phyloP scores from a whole-genome alignment of 176 grass and related monocot genomes.

The Lolium rigidum region DNA sequence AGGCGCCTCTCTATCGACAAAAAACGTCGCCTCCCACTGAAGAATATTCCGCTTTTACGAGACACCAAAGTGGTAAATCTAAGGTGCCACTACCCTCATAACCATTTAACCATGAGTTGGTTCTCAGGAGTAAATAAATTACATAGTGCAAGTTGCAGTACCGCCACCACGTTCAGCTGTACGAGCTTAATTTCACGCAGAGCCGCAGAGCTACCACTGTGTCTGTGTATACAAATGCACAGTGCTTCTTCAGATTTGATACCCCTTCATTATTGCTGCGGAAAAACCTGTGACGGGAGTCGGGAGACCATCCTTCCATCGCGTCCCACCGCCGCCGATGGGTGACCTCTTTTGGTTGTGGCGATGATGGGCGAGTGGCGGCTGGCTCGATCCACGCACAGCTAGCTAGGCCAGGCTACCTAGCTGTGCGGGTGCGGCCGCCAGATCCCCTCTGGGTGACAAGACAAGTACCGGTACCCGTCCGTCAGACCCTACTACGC shows the following conservation, averaged over 20 bases:
- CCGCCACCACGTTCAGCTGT: no score
- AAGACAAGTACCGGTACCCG: background rate
- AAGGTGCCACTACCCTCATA: no score
- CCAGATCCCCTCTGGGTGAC: background rate
- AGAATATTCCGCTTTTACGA: no score
- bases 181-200: background rate
- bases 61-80: no score
- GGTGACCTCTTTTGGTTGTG: background rate
- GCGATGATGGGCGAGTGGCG: background rate
- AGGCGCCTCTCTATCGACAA: no score
- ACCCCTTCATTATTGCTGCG: constrained; percentile 22
- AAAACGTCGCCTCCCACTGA: no score
- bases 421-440: background rate
- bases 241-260: background rate
- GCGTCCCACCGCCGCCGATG: background rate
- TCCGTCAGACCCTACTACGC: constrained; percentile 14
- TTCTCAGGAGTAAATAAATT: no score
- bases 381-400: background rate
- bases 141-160: no score
- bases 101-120: no score
- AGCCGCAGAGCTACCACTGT: no score
- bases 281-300: background rate
- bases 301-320: constrained; percentile 15
- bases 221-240: background rate
- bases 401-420: background rate